phyloP scores from a whole-genome alignment of 495 filamentous ascomycete genomes.

The Acidomyces sp. region DNA sequence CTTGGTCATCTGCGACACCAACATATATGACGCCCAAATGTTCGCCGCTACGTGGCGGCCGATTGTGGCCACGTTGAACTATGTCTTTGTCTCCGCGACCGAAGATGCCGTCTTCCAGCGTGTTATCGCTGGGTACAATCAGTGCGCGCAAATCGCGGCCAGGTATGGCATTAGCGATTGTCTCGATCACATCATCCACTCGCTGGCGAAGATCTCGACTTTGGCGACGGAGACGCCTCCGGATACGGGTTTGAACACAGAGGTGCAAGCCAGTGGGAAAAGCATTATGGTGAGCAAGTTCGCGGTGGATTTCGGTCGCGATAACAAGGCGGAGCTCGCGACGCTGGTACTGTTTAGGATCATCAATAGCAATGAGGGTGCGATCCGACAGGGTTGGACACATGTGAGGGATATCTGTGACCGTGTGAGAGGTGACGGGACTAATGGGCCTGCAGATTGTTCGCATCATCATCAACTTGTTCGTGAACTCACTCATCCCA shows the following conservation, averaged over 20 bases:
- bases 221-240: slow-evolving; percentile 59
- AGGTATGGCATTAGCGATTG: slow-evolving; percentile 73
- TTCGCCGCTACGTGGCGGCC: slow-evolving; percentile 93
- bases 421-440: neutral
- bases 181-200: slow-evolving; percentile 80
- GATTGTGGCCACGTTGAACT: slow-evolving; percentile 85
- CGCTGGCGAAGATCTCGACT: slow-evolving; percentile 78
- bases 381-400: slow-evolving; percentile 69
- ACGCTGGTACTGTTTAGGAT: slow-evolving; percentile 89
- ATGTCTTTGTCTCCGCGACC: slow-evolving; percentile 97
- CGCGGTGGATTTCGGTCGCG: slow-evolving; percentile 89
- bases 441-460: slow-evolving; percentile 46
- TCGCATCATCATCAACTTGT: slow-evolving; percentile 86
- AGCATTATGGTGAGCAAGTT: slow-evolving; percentile 99
- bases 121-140: slow-evolving; percentile 86
- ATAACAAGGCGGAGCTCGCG: slow-evolving; percentile 85
- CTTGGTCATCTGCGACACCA: slow-evolving; percentile 72
- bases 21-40: slow-evolving; percentile 94
- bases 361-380: slow-evolving; percentile 64
- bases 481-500: slow-evolving; percentile 86
- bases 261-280: slow-evolving; percentile 71
- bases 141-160: slow-evolving; percentile 87
- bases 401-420: slow-evolving; percentile 43
- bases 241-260: slow-evolving; percentile 84
- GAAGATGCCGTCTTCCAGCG: slow-evolving; percentile 94